phyloP scores from a whole-genome alignment of 148 eudicot genomes.

The Rhododendron ovatum region DNA sequence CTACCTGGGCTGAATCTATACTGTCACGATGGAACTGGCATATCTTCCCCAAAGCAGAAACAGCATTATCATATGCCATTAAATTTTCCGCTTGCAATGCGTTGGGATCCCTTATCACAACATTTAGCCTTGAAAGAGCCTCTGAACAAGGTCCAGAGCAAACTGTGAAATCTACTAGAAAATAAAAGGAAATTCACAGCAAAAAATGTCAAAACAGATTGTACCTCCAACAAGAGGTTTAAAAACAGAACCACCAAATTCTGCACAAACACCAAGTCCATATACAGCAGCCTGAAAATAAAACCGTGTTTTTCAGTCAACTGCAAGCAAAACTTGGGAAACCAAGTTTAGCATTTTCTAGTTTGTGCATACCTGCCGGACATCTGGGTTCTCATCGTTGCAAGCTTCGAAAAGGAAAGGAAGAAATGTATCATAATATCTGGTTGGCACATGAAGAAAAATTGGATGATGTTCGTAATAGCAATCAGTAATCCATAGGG shows the following conservation, averaged over 20 bases:
- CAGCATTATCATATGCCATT: slow-evolving; percentile 97
- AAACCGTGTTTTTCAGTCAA: slow-evolving; percentile 2
- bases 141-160: slow-evolving; percentile 35
- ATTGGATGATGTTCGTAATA: not conserved
- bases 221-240: slow-evolving; percentile 88
- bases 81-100: slow-evolving; percentile 60
- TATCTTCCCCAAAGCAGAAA: slow-evolving; percentile 88
- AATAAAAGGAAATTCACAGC: not conserved
- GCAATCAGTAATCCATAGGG: not conserved
- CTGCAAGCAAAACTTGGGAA: not conserved
- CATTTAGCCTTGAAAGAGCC: slow-evolving; percentile 90
- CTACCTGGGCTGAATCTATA: slow-evolving; percentile 80
- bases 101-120: slow-evolving; percentile 61
- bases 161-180: not conserved
- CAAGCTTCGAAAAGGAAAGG: slow-evolving; percentile 92
- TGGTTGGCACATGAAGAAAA: slow-evolving; percentile 21
- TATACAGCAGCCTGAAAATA: slow-evolving; percentile 92
- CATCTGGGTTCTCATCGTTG: slow-evolving; percentile 78
- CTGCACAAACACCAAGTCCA: slow-evolving; percentile 99
- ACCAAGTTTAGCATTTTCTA: not conserved
- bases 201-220: not conserved
- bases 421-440: slow-evolving; percentile 82
- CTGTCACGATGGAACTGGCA: slow-evolving; percentile 78
- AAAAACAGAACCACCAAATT: slow-evolving; percentile 79
- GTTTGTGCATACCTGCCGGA: slow-evolving; percentile 61